Conservation (phyloP, 768 basidiomycete genomes). For the Termitomyces heimii region DNA sequence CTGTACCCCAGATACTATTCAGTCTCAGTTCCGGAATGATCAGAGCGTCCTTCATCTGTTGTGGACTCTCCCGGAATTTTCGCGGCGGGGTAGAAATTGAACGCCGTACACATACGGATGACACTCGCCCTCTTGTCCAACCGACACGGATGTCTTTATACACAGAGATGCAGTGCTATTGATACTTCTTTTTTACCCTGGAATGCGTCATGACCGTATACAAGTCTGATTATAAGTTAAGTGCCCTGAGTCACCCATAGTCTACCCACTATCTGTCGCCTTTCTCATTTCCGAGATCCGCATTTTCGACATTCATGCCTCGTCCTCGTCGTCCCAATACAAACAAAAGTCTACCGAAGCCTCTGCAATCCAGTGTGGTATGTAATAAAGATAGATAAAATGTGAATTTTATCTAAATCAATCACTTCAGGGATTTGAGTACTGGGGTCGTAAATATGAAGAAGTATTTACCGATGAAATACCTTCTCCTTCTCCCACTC, state of each 20-base stretch:
- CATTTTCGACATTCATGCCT: background rate
- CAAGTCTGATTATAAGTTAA: constrained; percentile 4
- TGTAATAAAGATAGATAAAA: background rate
- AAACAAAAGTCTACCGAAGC: constrained; percentile 1
- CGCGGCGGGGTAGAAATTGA: background rate
- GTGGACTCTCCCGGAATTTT: background rate
- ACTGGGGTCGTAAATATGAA: background rate
- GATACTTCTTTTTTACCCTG: constrained; percentile 1
- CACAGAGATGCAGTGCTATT: constrained; percentile 7
- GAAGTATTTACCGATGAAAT: background rate
- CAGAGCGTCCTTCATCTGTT: background rate
- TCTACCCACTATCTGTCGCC: background rate
- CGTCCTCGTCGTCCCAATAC: background rate
- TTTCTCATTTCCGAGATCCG: background rate
- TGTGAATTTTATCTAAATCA: background rate
- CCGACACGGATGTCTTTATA: background rate
- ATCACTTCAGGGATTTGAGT: background rate
- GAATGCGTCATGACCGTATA: background rate
- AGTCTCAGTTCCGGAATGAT: background rate
- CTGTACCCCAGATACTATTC: background rate
- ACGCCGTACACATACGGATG: background rate
- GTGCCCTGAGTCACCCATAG: background rate
- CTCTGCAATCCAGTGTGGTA: background rate
- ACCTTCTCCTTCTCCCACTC: background rate
- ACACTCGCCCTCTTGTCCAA: background rate